A percentile compares a stretch with the other conserved stretches of the same genome.
Evolutionary conservation across 768 basidiomycete genomes (phyloP).

Genomic region (Serendipita sp.): DNA sequence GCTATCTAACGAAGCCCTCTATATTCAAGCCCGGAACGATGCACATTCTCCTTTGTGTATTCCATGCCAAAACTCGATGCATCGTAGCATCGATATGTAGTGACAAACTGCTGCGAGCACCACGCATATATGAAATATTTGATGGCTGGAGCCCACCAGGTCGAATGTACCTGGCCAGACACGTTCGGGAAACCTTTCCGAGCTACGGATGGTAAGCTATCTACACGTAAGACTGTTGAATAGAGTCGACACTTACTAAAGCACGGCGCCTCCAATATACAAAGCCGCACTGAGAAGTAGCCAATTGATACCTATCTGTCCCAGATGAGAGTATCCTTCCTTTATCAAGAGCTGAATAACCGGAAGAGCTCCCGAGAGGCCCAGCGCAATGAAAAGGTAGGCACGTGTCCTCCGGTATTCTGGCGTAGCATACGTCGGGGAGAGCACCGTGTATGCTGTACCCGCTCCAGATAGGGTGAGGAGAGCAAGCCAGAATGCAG

Average conservation of each 20-base stretch:
- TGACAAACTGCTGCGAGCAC: conserved; percentile 55
- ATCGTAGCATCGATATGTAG: conserved; percentile 40
- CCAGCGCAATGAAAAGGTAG: conserved; percentile 61
- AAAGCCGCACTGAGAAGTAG: conserved; percentile 50
- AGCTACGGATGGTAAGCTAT: no score
- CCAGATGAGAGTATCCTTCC: conserved; percentile 41
- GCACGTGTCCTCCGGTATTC: conserved; percentile 65
- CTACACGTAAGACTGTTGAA: no score
- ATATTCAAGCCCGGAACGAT: not conserved
- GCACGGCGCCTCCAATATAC: conserved; percentile 64
- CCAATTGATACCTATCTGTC: conserved; percentile 58
- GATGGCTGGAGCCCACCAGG: conserved; percentile 65
- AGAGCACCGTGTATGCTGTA: conserved; percentile 41
- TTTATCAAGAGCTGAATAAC: conserved; percentile 44
- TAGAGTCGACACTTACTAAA: conserved; percentile 45
- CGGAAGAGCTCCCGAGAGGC: conserved; percentile 53
- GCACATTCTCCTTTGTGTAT: not conserved
- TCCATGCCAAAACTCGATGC: conserved; percentile 45
- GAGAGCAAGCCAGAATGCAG: conserved; percentile 36
- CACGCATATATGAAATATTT: conserved; percentile 78
- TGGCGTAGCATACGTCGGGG: conserved; percentile 62
- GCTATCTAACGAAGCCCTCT: no score
- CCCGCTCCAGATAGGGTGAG: conserved; percentile 43
- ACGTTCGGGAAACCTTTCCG: conserved; percentile 67
- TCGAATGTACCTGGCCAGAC: conserved; percentile 66